phyloP scores from a whole-genome alignment of 2,329 filamentous ascomycete species.

The Diplodia intermedia region DNA sequence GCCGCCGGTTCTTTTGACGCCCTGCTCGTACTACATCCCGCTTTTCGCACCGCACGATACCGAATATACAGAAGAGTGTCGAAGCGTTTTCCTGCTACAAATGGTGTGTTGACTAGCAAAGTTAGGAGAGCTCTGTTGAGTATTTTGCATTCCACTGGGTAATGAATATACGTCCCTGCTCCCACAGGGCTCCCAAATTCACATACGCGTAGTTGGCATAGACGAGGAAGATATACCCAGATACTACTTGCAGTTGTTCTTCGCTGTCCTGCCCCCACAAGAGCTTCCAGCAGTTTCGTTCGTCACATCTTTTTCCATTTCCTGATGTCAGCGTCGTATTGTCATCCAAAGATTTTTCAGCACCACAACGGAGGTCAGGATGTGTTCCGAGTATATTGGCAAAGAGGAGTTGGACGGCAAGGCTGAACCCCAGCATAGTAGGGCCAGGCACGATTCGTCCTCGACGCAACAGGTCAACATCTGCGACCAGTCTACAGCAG shows the following conservation, averaged over 20 bases:
- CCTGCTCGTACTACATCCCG: too few relatives aligned
- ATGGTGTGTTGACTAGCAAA: neutral
- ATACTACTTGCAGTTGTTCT: neutral
- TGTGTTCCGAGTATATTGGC: neutral
- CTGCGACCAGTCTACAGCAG: neutral
- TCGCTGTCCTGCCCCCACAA: neutral
- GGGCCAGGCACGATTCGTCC: neutral
- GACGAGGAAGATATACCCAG: neutral
- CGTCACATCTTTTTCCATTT: neutral
- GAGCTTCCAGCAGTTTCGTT: neutral
- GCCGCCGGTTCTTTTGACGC: too few relatives aligned
- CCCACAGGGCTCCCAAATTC: neutral
- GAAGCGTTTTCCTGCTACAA: too few relatives aligned
- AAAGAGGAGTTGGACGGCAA: neutral
- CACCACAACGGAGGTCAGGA: neutral
- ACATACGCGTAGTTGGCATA: neutral
- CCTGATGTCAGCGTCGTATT: neutral
- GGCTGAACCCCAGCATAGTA: neutral
- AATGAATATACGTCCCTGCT: neutral
- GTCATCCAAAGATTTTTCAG: neutral
- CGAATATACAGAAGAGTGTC: too few relatives aligned
- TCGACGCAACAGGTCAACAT: neutral
- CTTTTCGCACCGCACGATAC: too few relatives aligned
- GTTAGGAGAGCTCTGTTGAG: too few relatives aligned
- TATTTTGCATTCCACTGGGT: neutral